phyloP scores from a whole-genome alignment of 768 basidiomycete species.

The Dendrothele bispora region DNA sequence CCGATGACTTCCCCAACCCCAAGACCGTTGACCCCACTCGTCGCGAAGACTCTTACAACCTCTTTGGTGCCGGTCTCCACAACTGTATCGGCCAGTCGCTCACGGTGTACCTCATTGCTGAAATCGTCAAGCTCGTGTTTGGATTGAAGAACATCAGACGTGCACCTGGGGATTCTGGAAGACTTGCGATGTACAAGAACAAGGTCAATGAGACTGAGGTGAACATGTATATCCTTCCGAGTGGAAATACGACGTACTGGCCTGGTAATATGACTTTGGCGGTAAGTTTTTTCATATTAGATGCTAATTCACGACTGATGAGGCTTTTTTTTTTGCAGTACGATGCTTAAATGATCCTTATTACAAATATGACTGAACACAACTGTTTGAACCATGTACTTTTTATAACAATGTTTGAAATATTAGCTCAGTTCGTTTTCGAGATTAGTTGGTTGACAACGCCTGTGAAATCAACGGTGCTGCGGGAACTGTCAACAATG shows the following conservation, averaged over 20 bases:
- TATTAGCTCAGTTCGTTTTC: no score
- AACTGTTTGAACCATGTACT: no score
- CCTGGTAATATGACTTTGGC: conserved; percentile 36
- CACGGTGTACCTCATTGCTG: conserved; percentile 10
- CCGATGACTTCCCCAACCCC: conserved; percentile 43
- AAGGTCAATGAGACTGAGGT: conserved; percentile 33
- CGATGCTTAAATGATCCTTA: neutral
- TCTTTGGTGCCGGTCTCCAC: conserved; percentile 20
- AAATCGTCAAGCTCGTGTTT: conserved; percentile 12
- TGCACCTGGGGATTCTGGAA: conserved; percentile 44
- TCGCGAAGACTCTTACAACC: conserved; percentile 26
- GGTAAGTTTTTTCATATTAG: conserved; percentile 23
- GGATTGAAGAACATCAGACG: conserved; percentile 14
- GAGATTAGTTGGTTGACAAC: no score
- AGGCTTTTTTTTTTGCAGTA: neutral
- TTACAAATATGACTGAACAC: no score
- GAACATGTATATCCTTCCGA: conserved; percentile 30
- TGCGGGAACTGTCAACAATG: no score
- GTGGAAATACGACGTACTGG: conserved; percentile 35
- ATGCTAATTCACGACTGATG: neutral
- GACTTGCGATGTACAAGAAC: conserved; percentile 21
- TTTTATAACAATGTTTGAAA: no score
- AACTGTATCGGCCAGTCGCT: conserved; percentile 10
- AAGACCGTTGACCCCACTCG: conserved; percentile 36
- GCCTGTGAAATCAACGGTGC: no score